Evolutionary conservation across 148 eudicot species (phyloP).

Genomic region (Vaccinium corymbosum): DNA sequence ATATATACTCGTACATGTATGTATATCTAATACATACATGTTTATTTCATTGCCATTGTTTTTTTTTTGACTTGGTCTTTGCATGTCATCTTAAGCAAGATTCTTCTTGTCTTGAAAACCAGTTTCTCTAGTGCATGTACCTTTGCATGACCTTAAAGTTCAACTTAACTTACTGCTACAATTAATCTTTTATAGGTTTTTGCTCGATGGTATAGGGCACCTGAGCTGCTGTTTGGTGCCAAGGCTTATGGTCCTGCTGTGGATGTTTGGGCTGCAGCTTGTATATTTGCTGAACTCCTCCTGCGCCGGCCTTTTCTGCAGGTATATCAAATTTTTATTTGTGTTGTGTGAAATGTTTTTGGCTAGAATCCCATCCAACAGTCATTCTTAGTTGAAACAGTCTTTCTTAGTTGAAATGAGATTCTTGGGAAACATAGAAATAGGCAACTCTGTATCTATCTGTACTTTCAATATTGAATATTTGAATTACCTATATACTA

Average conservation of each 20-base stretch:
- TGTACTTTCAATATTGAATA: neutral
- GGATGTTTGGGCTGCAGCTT: conserved; percentile 99
- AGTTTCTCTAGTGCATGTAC: neutral
- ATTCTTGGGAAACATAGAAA: neutral
- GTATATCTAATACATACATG: too few species aligned
- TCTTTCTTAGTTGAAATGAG: neutral
- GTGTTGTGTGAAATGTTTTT: neutral
- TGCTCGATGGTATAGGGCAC: conserved; percentile 99
- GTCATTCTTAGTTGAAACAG: neutral
- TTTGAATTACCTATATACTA: neutral
- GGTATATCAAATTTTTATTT: conserved; percentile 31
- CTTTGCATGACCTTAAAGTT: conserved; percentile 12
- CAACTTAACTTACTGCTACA: conserved; percentile 2
- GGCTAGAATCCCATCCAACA: neutral
- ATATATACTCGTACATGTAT: too few species aligned
- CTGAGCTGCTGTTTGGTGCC: conserved; percentile 92
- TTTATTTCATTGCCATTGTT: neutral
- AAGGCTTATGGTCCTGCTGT: conserved; percentile 97
- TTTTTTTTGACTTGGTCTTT: conserved; percentile 4
- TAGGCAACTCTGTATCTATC: too few species aligned
- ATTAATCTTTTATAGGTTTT: conserved; percentile 55
- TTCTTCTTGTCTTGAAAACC: conserved; percentile 4
- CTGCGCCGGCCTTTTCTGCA: conserved; percentile 87
- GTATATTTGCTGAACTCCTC: conserved; percentile 94
- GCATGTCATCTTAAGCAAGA: neutral